Base-by-base conservation (phyloP, 345 rosid genomes). In the Lenwebbia sp. region DNA sequence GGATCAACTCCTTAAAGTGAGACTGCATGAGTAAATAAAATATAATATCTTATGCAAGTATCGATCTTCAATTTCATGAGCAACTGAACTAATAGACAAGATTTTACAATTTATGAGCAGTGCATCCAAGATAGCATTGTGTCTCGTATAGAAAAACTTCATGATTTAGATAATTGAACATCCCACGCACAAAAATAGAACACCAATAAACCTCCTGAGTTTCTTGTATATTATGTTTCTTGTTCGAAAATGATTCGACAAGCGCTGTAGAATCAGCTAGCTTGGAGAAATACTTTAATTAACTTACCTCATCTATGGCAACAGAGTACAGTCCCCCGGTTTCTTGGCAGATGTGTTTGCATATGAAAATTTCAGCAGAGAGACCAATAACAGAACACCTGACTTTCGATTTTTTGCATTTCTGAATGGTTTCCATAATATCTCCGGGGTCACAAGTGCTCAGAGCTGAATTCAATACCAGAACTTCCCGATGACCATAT, bases 361-460 rank as follows among this genome's bases (percentile, higher is more conserved):
- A 97, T 86, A 96, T 92, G 54, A 94, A 96, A 91, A 95, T 92
- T 89, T 97, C 99, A 11, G 98, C 98, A 85, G 98, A 92, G 13
- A 97, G 98, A 62, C 99, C 99, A 86, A 97, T 94, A 30, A 96
- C 95, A 4, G 99, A 97, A 89, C 99, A 96, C 85, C 98, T 94
- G 78, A 97, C 86, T 88, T 93, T 96, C 5, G 98, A 93, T 76
- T 91, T 92, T 95, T 95, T 96, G 93, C 99, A 94, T 86, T 90
- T 92, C 90, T 91, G 91, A 86, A 97, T 92, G 44, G 96, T 94
- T 84, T 93, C 94, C 96, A 93, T 92, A 85, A 96, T 95, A 87
- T 96, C 96, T 84, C 99, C 99, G 3, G 98, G 99, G 92, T 97
- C 99, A 90, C 95, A 95, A 44, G 96, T 95, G 83, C 93, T 92